Percentiles rank a stretch among this genome's conserved stretches.
phyloP scores from a whole-genome alignment of 176 grass and related monocot species.

The Rhynchospora pubera region DNA sequence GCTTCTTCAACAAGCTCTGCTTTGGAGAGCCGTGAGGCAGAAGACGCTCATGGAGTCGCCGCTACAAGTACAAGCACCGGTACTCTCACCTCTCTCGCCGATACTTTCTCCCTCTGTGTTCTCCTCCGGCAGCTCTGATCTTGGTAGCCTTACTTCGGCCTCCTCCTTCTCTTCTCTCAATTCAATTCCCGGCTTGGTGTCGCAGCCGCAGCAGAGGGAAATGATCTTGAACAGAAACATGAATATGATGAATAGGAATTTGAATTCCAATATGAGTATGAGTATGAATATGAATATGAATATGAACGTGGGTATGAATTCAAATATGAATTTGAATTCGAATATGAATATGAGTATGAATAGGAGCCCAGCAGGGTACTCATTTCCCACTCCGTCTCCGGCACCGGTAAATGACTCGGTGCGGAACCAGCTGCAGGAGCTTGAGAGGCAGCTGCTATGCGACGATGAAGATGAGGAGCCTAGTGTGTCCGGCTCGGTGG shows the following conservation, averaged over 20 bases:
- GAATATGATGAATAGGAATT: slow-evolving; percentile 28
- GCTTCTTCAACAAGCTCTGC: slow-evolving; percentile 51
- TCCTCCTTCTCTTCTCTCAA: slow-evolving; percentile 56
- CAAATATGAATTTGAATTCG: background rate
- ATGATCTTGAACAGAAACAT: slow-evolving; percentile 21
- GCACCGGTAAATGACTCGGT: slow-evolving; percentile 23
- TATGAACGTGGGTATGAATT: background rate
- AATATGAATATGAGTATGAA: background rate
- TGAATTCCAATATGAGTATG: background rate
- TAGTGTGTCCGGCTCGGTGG: slow-evolving; percentile 53
- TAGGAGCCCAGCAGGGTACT: slow-evolving; percentile 14
- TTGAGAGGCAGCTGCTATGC: slow-evolving; percentile 73
- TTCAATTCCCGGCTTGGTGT: slow-evolving; percentile 27
- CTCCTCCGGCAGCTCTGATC: slow-evolving; percentile 37
- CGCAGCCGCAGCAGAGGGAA: slow-evolving; percentile 30
- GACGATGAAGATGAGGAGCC: slow-evolving; percentile 55
- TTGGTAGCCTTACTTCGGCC: slow-evolving; percentile 28
- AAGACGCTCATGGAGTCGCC: slow-evolving; percentile 23
- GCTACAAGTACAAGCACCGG: background rate
- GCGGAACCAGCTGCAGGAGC: slow-evolving; percentile 52
- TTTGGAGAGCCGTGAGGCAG: slow-evolving; percentile 56
- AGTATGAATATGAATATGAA: no score
- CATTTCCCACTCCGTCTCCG: background rate
- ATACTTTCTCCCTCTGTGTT: slow-evolving; percentile 22
- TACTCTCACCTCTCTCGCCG: slow-evolving; percentile 13